Evolutionary conservation across 371 early-diverging fungal genomes (phyloP), one percentile per base, ranked within the genome.

Genomic region (Apophysomyces variabilis): DNA sequence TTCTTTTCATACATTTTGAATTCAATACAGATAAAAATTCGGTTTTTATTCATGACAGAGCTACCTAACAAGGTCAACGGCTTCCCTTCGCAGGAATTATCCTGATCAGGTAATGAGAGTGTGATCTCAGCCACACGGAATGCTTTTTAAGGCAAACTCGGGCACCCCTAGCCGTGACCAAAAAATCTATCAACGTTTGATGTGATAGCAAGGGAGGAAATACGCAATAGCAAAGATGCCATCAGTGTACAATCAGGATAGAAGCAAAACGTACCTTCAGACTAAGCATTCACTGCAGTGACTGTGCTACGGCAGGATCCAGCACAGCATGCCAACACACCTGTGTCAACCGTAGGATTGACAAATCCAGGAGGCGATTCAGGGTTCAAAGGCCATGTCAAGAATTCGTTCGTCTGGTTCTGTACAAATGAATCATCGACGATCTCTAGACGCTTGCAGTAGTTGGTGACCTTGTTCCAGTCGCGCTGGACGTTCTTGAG

Each of bases 391-490:
- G 65, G 44, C 83, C 83, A 85, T 21, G 70, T 72, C 64, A 85
- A 67, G 67, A 79, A 86, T 35, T 86, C 82, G 71, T 89, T 89
- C 46, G 89, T 86, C 74, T 76, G 73, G 72, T 89, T 89, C 67
- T 87, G 88, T 7, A 73, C 77, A 67, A 89, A 89, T 5, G 8
- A 36, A 47, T 76, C 76, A 36, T 84, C 80, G 26, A 88, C 83
- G 58, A 88, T 84, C 9, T 68, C 82, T 37, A 89, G 76, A 58
- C 83, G 83, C 76, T 86, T 87, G 78, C 80, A 79, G 71, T 86
- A 88, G 60, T 78, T 82, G 67, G 88, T 87, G 38, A 89, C 89
- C 79, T 89, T 89, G 74, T 80, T 80, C 89, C 89, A 87, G 71
- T 88, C 88, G 21, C 89, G 83, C 61, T 84, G 80, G 1, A 89